Conservation (phyloP, 2,329 filamentous ascomycete species). For the Colletotrichum endophyticum region DNA sequence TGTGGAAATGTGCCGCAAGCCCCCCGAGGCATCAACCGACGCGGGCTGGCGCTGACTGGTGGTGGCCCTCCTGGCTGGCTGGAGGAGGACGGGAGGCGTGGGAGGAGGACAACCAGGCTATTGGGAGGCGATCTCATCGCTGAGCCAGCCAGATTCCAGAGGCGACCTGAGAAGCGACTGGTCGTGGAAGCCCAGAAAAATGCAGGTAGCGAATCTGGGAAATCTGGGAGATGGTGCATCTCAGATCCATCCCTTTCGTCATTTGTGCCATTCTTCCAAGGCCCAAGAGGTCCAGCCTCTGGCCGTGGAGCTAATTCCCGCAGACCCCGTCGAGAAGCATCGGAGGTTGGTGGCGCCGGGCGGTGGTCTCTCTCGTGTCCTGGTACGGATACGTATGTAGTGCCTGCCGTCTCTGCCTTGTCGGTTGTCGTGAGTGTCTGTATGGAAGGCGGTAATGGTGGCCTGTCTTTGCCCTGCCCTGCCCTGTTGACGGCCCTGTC, state of each 20-base stretch:
- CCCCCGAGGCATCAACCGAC: neutral
- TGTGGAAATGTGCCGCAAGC: constrained; percentile 18
- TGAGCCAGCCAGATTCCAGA: neutral
- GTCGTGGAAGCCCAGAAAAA: neutral
- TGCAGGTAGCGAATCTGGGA: neutral
- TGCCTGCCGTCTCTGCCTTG: neutral
- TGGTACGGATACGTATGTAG: neutral
- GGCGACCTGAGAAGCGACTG: neutral
- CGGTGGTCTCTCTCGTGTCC: neutral
- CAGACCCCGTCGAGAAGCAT: constrained; percentile 10
- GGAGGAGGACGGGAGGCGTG: neutral
- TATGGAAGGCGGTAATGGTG: neutral
- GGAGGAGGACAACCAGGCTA: neutral
- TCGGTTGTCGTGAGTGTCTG: neutral
- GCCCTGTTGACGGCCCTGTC: constrained; percentile 2
- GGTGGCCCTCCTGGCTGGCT: neutral
- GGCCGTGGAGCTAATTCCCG: constrained; percentile 19
- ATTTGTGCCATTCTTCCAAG: constrained; percentile 14
- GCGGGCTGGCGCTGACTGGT: neutral
- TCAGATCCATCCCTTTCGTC: constrained; percentile 17
- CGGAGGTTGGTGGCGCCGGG: neutral
- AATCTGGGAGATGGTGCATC: neutral
- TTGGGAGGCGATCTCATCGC: neutral
- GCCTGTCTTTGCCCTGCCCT: constrained; percentile 5
- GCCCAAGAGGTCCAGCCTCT: constrained; percentile 9